Evolutionary conservation across 2,329 filamentous ascomycete genomes (phyloP), one percentile per base, ranked within the genome.

Genomic region (Botryotinia calthae): DNA sequence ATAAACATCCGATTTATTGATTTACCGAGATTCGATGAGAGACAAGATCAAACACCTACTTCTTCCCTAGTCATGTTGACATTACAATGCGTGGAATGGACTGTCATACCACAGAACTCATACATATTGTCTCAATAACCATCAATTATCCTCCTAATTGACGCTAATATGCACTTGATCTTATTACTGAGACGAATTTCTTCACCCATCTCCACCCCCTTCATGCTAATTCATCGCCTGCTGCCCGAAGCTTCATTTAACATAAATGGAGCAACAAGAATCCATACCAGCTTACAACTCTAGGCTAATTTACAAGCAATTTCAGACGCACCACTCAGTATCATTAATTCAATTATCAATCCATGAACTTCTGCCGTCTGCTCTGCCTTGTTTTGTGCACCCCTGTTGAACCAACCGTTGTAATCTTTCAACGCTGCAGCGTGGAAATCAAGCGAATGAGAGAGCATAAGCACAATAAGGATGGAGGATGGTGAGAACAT

Each of bases 341-440:
- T 8, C 12, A 42, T 44, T 20, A 9, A 42, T 28, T 14, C 16
- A 54, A 18, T 62, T 12, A 25, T 14, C 25, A 54, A 42, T 42
- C 14, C 14, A 22, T 54, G 46, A 18, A 1, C n/a, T 44, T 31
- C 54, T 56, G 9, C 48, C 34, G 6, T 56, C 18, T 9, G 14
- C 25, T 66, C 16, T 12, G 48, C 31, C 46, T 40, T 28, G 31
- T 54, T 56, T 31, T 56, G 28, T 56, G 48, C 10, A 56, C 48
- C 65, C 65, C 65, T 68, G 48, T 31, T 68, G 37, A 10, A 34
- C 48, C 37, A 68, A 68, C 65, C 4, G 37, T 56, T 68, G 37
- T 7, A 42, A 31, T 31, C 18, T 31, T 10, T 8, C 25, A 67
- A 68, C 65, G 18, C 48, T 3, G 48, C 48, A 42, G 48, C n/a